phyloP scores from a whole-genome alignment of 495 filamentous ascomycete species.

The Neurospora sp. region DNA sequence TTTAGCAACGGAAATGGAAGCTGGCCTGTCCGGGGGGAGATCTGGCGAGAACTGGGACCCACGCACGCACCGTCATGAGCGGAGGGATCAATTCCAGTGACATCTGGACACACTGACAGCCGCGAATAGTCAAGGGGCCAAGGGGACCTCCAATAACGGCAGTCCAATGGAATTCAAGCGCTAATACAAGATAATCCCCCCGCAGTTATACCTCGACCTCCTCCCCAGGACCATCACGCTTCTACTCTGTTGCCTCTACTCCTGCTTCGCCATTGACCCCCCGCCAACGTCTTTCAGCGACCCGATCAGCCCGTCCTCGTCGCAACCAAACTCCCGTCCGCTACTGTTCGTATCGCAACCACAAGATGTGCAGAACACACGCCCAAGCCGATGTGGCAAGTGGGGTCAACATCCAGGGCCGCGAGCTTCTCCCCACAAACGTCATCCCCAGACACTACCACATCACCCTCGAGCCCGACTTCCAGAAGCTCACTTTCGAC shows the following conservation, averaged over 20 bases:
- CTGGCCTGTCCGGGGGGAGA: neutral
- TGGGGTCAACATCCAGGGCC: conserved; percentile 36
- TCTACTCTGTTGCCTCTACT: conserved; percentile 8
- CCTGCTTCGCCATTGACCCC: conserved; percentile 7
- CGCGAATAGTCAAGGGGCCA: neutral
- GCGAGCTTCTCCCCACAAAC: conserved; percentile 55
- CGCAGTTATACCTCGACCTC: conserved; percentile 14
- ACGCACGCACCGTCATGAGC: neutral
- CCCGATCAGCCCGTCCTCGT: conserved; percentile 12
- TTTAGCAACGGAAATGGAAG: neutral
- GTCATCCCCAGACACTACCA: conserved; percentile 60
- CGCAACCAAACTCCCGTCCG: conserved; percentile 23
- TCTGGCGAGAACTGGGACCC: neutral
- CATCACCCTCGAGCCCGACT: conserved; percentile 63
- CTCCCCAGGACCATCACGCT: conserved; percentile 1
- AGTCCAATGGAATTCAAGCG: neutral
- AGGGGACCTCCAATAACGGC: neutral
- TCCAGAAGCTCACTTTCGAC: conserved; percentile 59
- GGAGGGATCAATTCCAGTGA: neutral
- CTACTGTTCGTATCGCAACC: conserved; percentile 42
- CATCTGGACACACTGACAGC: neutral
- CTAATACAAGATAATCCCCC: conserved; percentile 7
- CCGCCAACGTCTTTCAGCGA: conserved; percentile 1
- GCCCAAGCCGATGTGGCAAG: conserved; percentile 32
- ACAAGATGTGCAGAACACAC: conserved; percentile 47